Evolutionary conservation across 768 basidiomycete species (phyloP), one percentile per base, ranked within the genome.

Genomic region (Tulasnella sp.): DNA sequence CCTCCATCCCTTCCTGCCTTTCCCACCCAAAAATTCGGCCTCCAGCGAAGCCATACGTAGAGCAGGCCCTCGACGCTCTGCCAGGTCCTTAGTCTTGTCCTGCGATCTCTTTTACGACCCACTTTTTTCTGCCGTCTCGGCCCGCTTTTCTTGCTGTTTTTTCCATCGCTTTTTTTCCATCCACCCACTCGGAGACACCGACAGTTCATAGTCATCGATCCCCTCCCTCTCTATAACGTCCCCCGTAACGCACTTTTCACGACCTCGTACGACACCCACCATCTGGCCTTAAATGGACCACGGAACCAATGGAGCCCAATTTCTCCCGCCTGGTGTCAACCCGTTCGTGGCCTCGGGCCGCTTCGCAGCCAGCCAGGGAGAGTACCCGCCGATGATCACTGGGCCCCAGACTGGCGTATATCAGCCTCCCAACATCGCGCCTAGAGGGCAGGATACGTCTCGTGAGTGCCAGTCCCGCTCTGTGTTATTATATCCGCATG

Each of bases 141-240:
- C 18, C 71, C 71, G 71, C 44, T 72, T 72, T 72, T 72, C 71
- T 72, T 42, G 71, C 71, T 72, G 37, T 40, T 72, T 72, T n/a
- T 72, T 72, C 44, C 44, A 40, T 40, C 71, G 39, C 71, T 40
- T 46, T 72, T 71, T 70, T 70, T 42, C 29, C n/a, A 44, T n/a
- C 61, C 61, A 29, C 61, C 61, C 61, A 35, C 61, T 67, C 61
- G 61, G 61, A 67, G 61, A 67, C 61, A 67, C 71, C 37, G 37
- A 72, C 39, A 40, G 32, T 40, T 72, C 37, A 46, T 40, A 40
- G 71, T 72, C 71, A 40, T 46, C 71, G 39, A 72, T 72, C 71
- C 71, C 44, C 44, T 46, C 39, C 71, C 44, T 46, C 71, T 46
- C 71, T 72, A 40, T 72, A 72, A 72, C 71, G 71, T 72, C 71